Evolutionary conservation across 768 basidiomycete genomes (phyloP), one percentile per base, ranked within the genome.

Genomic region (Xanthoconium stramineum): DNA sequence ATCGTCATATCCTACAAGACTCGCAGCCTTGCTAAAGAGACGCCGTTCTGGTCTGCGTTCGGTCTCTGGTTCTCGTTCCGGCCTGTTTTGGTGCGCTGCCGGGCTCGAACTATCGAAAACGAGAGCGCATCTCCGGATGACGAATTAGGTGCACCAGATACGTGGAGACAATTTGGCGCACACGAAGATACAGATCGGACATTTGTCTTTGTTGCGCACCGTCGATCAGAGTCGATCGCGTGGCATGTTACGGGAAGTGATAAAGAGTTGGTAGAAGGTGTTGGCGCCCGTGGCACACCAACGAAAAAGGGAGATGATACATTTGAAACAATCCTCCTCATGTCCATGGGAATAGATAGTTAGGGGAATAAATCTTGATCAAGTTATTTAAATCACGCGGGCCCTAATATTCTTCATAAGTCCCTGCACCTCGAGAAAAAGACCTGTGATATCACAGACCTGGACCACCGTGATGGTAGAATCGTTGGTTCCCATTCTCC

Each of bases 1-100:
- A 65, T 93, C 46, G 68, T 88, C 32, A 82, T 93, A 35, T 87
- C 90, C 0, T 94, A 91, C 76, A 89, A 85, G 69, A 74, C 89
- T 17, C 83, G 91, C 28, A 90, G 85, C 58, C 75, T 90, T 32
- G 56, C 79, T 1, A 89, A 88, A 61, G 91, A 93, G 66, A 75
- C 81, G 0, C 75, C 83, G 0, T 94, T 93, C 69, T 93, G 91
- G 90, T 75, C 78, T 5, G 84, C 85, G 3, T 90, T 94, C 60
- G 91, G 91, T 19, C 70, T 88, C 19, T 92, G 88, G 88, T 91
- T 89, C 69, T 63, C 75, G 20, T 91, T 83, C 57, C 64, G 70
- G 42, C 87, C 84, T 5, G 81, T 87, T 6, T 71, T 85, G 15
- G 65, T 64, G 12, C 74, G 49, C 20, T 20, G 29, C 15, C 39